These are phyloP conservation scores for Phytophthora syringae DNA, from an alignment of 352 stramenopile species.

Conservation along the genomic window DNA sequence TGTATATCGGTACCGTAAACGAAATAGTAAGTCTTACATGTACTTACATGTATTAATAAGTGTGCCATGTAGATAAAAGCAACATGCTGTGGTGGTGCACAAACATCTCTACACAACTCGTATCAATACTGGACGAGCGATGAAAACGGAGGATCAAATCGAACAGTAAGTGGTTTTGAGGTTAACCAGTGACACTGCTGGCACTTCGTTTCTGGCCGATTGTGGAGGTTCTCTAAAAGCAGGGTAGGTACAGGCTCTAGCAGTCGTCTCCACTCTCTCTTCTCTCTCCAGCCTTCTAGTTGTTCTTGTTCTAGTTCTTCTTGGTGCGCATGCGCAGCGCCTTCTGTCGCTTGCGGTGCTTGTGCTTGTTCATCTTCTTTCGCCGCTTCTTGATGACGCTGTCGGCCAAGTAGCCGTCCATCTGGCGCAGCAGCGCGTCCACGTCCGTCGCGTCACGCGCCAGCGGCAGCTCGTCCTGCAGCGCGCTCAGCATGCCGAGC, in stretches of 20 bases:
- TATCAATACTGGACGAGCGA: too few species aligned
- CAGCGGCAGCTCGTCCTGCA: constrained; percentile 67
- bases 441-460: constrained; percentile 49
- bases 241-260: too few species aligned
- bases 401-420: constrained; percentile 83
- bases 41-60: too few species aligned
- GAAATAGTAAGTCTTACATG: too few species aligned
- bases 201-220: constrained; percentile 36
- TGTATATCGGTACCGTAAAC: too few species aligned
- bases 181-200: constrained; percentile 25
- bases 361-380: constrained; percentile 96
- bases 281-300: constrained; percentile 27
- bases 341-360: constrained; percentile 92
- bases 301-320: constrained; percentile 91
- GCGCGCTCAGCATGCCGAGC: constrained; percentile 78
- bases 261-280: neutral
- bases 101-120: too few species aligned
- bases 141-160: too few species aligned
- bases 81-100: too few species aligned
- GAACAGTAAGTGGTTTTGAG: too few species aligned
- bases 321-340: constrained; percentile 88
- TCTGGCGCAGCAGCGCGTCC: constrained; percentile 66
- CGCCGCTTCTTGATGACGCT: constrained; percentile 90
- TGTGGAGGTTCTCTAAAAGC: too few species aligned
- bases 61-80: too few species aligned